Evolutionary conservation across 192 early-diverging fungal genomes (phyloP), one percentile per base, ranked within the genome.

Genomic region (Coemansia sp.): DNA sequence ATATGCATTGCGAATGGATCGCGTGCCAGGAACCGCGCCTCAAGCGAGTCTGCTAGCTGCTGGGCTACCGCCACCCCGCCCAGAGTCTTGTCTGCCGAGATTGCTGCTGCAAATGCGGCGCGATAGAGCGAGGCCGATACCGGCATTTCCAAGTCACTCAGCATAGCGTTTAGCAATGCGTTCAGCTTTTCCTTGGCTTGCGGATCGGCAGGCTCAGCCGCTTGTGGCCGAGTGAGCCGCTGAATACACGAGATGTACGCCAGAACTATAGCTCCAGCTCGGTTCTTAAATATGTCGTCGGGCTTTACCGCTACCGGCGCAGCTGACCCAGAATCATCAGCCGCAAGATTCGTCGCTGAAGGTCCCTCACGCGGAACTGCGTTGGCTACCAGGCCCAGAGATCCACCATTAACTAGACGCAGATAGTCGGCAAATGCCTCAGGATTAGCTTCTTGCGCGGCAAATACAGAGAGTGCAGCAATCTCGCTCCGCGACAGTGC

Each of bases 61-160:
- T 40, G 35, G 17, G 53, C 20, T 11, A 6, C 24, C 9, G 4
- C 49, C 12, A 24, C 17, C 8, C 43, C 53, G 40, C 10, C 45
- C 35, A 68, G 38, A 3, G 40, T 29, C 4, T 45, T 39, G n/a
- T 58, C 31, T 6, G 67, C 46, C n/a, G n/a, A n/a, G n/a, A n/a
- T n/a, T 56, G 67, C 65, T 0, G 69, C 61, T 0, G 65, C 31
- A 51, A 77, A 64, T 1, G 69, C 69, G 2, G 75, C 60, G 3
- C 53, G 29, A 25, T 51, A 68, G 0, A 77, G 65, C 12, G 69
- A 20, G 1, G 75, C 60, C 1, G 75, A 71, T 10, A 71, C 54
- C 9, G 65, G 69, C 29, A 69, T 62, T 3, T 43, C 37, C 27
- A 12, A 6, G 6, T 58, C 7, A 8, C 32, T 38, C 2, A 32